A percentile compares a stretch with the other conserved stretches of the same genome.
Conservation (phyloP, 129 eudicot species). For the Escallonia rubra region DNA sequence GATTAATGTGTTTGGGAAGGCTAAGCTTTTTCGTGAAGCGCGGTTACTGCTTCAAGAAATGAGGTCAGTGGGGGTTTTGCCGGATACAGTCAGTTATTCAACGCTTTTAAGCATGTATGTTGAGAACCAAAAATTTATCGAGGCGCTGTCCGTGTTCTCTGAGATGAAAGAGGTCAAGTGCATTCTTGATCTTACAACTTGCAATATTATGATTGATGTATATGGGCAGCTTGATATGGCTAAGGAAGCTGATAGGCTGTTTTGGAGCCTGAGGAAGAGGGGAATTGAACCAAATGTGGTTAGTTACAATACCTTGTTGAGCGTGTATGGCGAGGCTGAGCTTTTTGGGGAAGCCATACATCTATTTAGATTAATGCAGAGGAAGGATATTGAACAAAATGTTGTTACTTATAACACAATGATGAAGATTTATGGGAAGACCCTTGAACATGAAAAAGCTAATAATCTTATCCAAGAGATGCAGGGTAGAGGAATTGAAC, state of each 20-base stretch:
- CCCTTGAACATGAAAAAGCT: constrained; percentile 84
- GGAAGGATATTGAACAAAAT: constrained; percentile 75
- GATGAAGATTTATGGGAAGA: constrained; percentile 83
- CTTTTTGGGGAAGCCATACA: constrained; percentile 97
- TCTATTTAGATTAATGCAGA: constrained; percentile 90
- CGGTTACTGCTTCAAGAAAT: constrained; percentile 54
- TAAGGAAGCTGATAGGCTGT: constrained; percentile 79
- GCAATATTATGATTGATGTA: constrained; percentile 91
- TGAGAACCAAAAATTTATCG: constrained; percentile 69
- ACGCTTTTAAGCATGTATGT: constrained; percentile 67
- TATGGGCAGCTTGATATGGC: constrained; percentile 98
- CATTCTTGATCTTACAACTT: constrained; percentile 65
- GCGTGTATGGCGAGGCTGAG: constrained; percentile 94
- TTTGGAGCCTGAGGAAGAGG: constrained; percentile 85
- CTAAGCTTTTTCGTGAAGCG: constrained; percentile 80
- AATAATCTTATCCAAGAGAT: constrained; percentile 82
- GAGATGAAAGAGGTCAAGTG: constrained; percentile 74
- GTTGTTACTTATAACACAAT: constrained; percentile 81
- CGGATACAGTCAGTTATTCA: constrained; percentile 77
- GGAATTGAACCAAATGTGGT: constrained; percentile 89
- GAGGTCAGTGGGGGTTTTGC: constrained; percentile 54
- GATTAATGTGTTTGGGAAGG: constrained; percentile 89
- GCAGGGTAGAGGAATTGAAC: constrained; percentile 83
- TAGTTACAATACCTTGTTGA: constrained; percentile 82
- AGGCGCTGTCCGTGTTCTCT: constrained; percentile 65